Evolutionary conservation across 768 basidiomycete species (phyloP), one percentile per base, ranked within the genome.

Genomic region (Cantharellus anzutake): DNA sequence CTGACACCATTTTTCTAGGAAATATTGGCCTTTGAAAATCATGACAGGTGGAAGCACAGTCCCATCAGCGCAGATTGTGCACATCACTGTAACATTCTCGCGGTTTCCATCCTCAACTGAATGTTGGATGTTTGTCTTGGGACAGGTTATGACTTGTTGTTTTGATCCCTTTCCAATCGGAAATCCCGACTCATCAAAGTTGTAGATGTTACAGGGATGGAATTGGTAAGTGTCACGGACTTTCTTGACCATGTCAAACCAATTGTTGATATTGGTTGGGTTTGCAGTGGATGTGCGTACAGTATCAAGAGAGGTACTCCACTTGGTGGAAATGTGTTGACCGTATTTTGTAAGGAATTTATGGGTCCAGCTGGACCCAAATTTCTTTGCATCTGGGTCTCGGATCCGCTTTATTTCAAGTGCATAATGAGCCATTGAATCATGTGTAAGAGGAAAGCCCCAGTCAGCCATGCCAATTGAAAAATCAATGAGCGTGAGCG

Each of bases 21-120:
- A 20, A 37, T 57, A 58, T 41, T 58, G 60, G 16, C 56, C 50
- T 20, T 57, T 58, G 48, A 62, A 63, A n/a, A 60, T 58, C 0
- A 63, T 55, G 42, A 44, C 61, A 51, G 51, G 59, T 56, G 50
- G 16, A 38, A 57, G n/a, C 4, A 53, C 59, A 44, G 20, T 34
- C 16, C 56, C 57, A 53, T 56, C 51, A 4, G 20, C 62, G 35
- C 41, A 48, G 1, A 63, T 29, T 0, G 62, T 51, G n/a, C 61
- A 58, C 59, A 57, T 50, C 40, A 60, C 41, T 35, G 48, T 60
- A 11, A 55, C 55, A 42, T 57, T 61, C 56, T 62, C 41, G 11
- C 29, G 11, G 44, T 48, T 29, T 11, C 44, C 44, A 48, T 48
- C 29, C 20, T 29, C 20, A 29, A 29, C 20, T 29, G 20, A 29